Evolutionary conservation across 495 filamentous ascomycete genomes (phyloP).

Genomic region (Penicillium fimorum): DNA sequence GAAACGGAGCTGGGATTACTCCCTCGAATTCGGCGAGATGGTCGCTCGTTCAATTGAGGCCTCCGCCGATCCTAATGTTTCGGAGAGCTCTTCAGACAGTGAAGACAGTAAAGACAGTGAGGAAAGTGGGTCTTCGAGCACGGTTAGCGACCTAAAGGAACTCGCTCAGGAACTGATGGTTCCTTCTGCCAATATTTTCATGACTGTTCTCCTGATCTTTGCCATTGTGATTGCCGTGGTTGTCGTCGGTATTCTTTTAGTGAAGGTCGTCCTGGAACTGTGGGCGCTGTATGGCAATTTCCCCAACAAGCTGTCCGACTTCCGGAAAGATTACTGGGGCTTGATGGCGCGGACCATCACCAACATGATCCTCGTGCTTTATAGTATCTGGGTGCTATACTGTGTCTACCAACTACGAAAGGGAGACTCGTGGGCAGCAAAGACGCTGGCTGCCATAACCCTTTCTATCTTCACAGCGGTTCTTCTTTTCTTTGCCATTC

Average conservation of each 20-base stretch:
- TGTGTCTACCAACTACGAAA: constrained; percentile 92
- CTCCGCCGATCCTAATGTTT: constrained; percentile 46
- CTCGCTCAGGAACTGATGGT: constrained; percentile 77
- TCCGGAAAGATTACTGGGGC: constrained; percentile 96
- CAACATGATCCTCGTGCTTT: constrained; percentile 86
- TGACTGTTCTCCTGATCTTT: constrained; percentile 89
- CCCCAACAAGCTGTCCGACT: constrained; percentile 73
- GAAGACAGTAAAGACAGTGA: constrained; percentile 32
- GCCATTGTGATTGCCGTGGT: constrained; percentile 83
- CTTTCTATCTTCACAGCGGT: constrained; percentile 75
- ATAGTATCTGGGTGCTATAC: constrained; percentile 93
- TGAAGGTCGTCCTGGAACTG: constrained; percentile 88
- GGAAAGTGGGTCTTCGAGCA: constrained; percentile 41
- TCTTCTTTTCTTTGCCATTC: constrained; percentile 73
- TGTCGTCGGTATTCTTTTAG: constrained; percentile 78
- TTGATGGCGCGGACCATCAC: constrained; percentile 84
- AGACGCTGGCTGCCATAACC: constrained; percentile 78
- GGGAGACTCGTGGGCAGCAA: constrained; percentile 95
- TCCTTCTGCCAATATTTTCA: constrained; percentile 88
- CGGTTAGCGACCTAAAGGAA: constrained; percentile 68
- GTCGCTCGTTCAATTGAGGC: constrained; percentile 51
- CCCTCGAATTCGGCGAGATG: constrained; percentile 45
- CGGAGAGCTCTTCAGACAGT: constrained; percentile 35
- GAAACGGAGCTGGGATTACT: constrained; percentile 53
- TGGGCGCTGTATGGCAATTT: constrained; percentile 91